Evolutionary conservation across 148 eudicot species (phyloP).

Genomic region (Silene latifolia): DNA sequence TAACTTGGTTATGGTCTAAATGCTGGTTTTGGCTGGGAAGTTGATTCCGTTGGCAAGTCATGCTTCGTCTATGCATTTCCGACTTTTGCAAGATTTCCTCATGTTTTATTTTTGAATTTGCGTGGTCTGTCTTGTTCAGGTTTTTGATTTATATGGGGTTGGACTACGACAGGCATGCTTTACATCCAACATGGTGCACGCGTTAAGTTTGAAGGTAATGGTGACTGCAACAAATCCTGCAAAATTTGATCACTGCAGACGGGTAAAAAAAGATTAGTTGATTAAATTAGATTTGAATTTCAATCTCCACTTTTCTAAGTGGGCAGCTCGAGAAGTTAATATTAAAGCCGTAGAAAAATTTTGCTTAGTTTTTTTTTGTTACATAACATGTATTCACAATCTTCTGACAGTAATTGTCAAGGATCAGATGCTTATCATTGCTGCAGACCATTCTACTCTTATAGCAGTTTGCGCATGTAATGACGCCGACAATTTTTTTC

Average conservation of each 20-base stretch:
- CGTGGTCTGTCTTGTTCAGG: constrained; percentile 35
- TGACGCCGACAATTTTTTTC: not conserved
- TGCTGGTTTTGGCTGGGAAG: not conserved
- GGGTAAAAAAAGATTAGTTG: too few species aligned
- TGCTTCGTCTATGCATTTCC: not conserved
- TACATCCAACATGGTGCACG: constrained; percentile 57
- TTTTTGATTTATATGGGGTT: constrained; percentile 84
- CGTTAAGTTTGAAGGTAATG: constrained; percentile 66
- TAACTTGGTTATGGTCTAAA: not conserved
- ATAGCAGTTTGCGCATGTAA: not conserved
- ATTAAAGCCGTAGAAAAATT: too few species aligned
- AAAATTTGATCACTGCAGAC: not conserved
- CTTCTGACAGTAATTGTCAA: not conserved
- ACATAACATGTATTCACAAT: too few species aligned
- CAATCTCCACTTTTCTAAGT: too few species aligned
- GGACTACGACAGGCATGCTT: constrained; percentile 61
- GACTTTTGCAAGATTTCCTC: not conserved
- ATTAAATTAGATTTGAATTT: too few species aligned
- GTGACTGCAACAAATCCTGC: not conserved
- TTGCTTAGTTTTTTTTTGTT: too few species aligned
- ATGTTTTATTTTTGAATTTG: not conserved
- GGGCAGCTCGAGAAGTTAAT: too few species aligned
- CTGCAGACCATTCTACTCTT: not conserved
- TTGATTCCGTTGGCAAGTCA: too few species aligned
- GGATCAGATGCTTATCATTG: not conserved